Evolutionary conservation across 495 filamentous ascomycete genomes (phyloP).

Genomic region (Friedmanniomyces endolithicus): DNA sequence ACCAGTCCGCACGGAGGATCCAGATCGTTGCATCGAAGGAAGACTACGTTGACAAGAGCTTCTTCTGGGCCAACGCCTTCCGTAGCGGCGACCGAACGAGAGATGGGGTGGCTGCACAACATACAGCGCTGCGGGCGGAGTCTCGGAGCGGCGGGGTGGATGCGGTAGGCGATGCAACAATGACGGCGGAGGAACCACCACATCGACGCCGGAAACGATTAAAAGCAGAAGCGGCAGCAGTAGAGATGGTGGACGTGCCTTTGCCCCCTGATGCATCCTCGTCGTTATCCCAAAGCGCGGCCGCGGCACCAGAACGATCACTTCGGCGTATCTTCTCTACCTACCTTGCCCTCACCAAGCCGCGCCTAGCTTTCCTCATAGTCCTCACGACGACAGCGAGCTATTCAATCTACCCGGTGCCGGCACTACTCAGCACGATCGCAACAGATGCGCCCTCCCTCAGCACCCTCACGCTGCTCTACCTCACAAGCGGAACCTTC

Average conservation of each 20-base stretch:
- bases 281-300: conserved; percentile 58
- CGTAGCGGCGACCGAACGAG: not conserved
- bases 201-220: conserved; percentile 28
- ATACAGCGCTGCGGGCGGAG: not conserved
- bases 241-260: conserved; percentile 14
- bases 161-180: not conserved
- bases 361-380: conserved; percentile 81
- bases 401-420: conserved; percentile 85
- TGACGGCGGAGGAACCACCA: conserved; percentile 21
- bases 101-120: not conserved
- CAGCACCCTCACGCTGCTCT: conserved; percentile 77
- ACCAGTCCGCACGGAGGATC: not conserved
- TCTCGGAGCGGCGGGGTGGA: not conserved
- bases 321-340: conserved; percentile 66
- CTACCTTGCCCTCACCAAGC: conserved; percentile 85
- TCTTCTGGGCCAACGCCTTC: conserved; percentile 22
- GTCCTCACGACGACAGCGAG: conserved; percentile 82
- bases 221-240: conserved; percentile 7
- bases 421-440: conserved; percentile 56
- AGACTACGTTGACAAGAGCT: conserved; percentile 12
- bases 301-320: conserved; percentile 52
- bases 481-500: conserved; percentile 80
- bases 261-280: conserved; percentile 78
- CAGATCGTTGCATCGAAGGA: conserved; percentile 6
- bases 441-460: conserved; percentile 69